Evolutionary conservation across 257 asterid species (phyloP), one percentile per base, ranked within the genome.

Genomic region (Nicotiana tabacum): DNA sequence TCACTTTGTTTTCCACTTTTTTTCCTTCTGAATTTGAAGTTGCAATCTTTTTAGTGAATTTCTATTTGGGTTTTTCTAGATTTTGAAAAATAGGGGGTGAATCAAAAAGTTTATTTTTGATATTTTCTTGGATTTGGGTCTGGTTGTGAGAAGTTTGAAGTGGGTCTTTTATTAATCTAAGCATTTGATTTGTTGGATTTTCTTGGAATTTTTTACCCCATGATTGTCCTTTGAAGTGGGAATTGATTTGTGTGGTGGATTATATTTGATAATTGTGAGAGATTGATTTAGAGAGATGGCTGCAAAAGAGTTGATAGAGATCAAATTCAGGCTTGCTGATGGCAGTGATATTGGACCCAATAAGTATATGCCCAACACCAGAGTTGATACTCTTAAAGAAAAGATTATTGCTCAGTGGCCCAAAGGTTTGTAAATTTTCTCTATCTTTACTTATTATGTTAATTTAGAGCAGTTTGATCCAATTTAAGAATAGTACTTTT

Each of bases 291-390:
- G 72, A 77, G 82, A 12, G 57, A 95, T 95, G 98, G 97, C 95
- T 90, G 92, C 80, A 84, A 93, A 91, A 87, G 98, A 95, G 84
- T 90, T 93, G 92, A 90, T 95, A 81, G 96, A 93, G 56, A 86
- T 95, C 85, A 95, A 92, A 88, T 95, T 95, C 89, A 92, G 98
- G 90, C 98, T 95, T 84, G 96, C 95, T 84, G 98, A 95, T 90
- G 98, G 97, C 76, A 90, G 91, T 91, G 98, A 95, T 66, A 93
- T 95, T 85, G 98, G 98, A 77, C 98, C 98, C 21, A 91, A 82
- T 93, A 91, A 92, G 90, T 93, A 89, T 87, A 87, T 84, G 81
- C 90, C 90, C 80, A 86, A 87, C 85, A 89, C 93, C 57, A 87
- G 95, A 79, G 98, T 95, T 64, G 87, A 88, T 77, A 90, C 95